Conservation (phyloP, 1,284 basidiomycete species). For the Cryptococcus sp. region DNA sequence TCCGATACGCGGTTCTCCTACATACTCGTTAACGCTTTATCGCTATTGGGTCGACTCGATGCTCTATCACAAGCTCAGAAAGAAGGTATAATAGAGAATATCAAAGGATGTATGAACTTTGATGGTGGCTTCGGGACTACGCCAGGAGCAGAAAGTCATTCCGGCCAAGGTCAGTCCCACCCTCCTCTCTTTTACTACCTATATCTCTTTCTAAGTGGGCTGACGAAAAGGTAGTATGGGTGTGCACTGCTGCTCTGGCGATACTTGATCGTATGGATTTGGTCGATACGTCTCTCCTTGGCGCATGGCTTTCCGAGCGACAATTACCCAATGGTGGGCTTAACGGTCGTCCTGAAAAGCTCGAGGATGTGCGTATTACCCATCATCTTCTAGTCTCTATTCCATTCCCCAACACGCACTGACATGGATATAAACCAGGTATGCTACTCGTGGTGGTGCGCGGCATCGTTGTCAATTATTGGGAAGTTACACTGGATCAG, state of each 20-base stretch:
- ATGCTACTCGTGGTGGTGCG: slow-evolving; percentile 97
- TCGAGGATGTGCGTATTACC: slow-evolving; percentile 77
- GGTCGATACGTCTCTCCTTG: slow-evolving; percentile 72
- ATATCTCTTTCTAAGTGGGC: background rate
- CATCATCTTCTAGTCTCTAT: background rate
- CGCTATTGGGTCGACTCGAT: slow-evolving; percentile 71
- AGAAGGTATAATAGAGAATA: slow-evolving; percentile 70
- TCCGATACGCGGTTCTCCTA: slow-evolving; percentile 90
- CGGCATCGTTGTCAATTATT: slow-evolving; percentile 84
- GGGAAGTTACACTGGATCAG: slow-evolving; percentile 88
- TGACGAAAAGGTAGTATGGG: slow-evolving; percentile 66
- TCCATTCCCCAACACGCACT: too few relatives aligned
- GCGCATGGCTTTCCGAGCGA: slow-evolving; percentile 90
- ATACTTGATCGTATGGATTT: slow-evolving; percentile 79
- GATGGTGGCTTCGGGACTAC: slow-evolving; percentile 90
- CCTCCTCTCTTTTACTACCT: background rate
- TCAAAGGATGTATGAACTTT: slow-evolving; percentile 81
- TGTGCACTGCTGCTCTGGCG: slow-evolving; percentile 81
- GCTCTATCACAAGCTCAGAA: slow-evolving; percentile 50
- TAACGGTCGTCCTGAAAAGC: slow-evolving; percentile 93
- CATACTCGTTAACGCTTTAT: slow-evolving; percentile 78
- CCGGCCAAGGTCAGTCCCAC: slow-evolving; percentile 73
- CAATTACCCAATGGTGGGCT: slow-evolving; percentile 91
- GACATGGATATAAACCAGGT: slow-evolving; percentile 61
- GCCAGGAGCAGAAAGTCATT: slow-evolving; percentile 87